Base-by-base conservation (phyloP, 768 basidiomycete species). In the Mycena filopes region DNA sequence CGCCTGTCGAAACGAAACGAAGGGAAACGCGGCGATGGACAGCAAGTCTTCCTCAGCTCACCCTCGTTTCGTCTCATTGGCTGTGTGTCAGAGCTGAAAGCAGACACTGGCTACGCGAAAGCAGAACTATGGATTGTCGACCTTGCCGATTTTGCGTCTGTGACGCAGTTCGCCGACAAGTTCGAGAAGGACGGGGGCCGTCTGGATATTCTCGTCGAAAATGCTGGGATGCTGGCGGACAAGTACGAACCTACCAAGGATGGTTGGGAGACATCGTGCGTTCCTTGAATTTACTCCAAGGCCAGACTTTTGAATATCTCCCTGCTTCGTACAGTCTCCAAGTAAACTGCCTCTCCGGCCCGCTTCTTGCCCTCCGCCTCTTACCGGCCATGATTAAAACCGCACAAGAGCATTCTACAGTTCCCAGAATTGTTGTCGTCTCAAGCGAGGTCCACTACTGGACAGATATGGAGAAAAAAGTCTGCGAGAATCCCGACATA, bases 41-140 rank as follows among this genome's bases (percentile, higher is more conserved):
- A 50, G 57, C 49, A 49, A 1, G 38, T 28, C 41, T 20, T 13
- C 16, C 33, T 11, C 33, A 12, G 7, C 9, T n/a, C 21, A 23
- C 2, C 13, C 13, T 54, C 25, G 15, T 38, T 20, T 25, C 5
- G 7, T 38, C 18, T 1, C 10, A 15, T 16, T 9, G 8, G 8
- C 23, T 26, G 38, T 3, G 3, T 28, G 16, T 9, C 58, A 79
- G 77, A 74, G 9, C 60, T 79, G 7, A 63, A 60, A 53, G 45
- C n/a, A 4, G 60, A 53, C 0, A 76, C 75, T 0, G 70, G 71
- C 2, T 79, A 60, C 65, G 50, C 51, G 20, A 59, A 60, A 21
- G 74, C 75, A 29, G 75, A 78, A 48, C 59, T 72, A 7, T 76
- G 76, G 75, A 31, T 65, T n/a, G 56, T 79, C 48, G 78, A 79